Conservation (phyloP, 495 filamentous ascomycete genomes). For the Penicillium ochrochloron region DNA sequence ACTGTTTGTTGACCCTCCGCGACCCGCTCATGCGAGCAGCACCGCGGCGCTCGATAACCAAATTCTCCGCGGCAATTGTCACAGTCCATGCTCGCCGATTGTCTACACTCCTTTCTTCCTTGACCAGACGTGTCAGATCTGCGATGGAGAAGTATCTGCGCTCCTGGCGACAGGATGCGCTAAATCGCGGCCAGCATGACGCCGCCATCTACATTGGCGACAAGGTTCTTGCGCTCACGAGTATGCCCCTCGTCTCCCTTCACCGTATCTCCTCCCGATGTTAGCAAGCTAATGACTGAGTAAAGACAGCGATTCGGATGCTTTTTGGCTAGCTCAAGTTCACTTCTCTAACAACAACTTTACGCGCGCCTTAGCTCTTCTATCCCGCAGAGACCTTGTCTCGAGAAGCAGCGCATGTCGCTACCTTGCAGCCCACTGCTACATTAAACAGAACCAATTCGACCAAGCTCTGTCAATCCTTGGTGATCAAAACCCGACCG, state of each 20-base stretch:
- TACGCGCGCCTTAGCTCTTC: slow-evolving; percentile 81
- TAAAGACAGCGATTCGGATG: slow-evolving; percentile 84
- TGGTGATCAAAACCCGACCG: slow-evolving; percentile 88
- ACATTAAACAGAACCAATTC: slow-evolving; percentile 86
- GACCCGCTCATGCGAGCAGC: slow-evolving; percentile 31
- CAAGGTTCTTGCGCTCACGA: slow-evolving; percentile 91
- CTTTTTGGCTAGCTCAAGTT: slow-evolving; percentile 91
- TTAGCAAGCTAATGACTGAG: slow-evolving; percentile 24
- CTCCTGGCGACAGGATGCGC: slow-evolving; percentile 89
- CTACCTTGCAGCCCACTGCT: slow-evolving; percentile 91
- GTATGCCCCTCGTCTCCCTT: slow-evolving; percentile 49
- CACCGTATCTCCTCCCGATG: neutral
- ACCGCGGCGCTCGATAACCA: slow-evolving; percentile 13
- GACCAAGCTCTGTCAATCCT: slow-evolving; percentile 87
- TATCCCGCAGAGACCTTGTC: slow-evolving; percentile 84
- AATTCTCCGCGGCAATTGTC: slow-evolving; percentile 16
- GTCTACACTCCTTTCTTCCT: neutral
- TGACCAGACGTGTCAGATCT: slow-evolving; percentile 12
- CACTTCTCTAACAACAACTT: slow-evolving; percentile 95
- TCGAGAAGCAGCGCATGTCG: slow-evolving; percentile 80
- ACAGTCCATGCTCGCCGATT: slow-evolving; percentile 4
- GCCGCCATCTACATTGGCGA: slow-evolving; percentile 95
- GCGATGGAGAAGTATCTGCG: slow-evolving; percentile 89
- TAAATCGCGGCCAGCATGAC: slow-evolving; percentile 93
- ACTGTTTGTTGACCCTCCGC: slow-evolving; percentile 32